Evolutionary conservation across 371 early-diverging fungal species (phyloP), one percentile per base, ranked within the genome.

Genomic region (Umbelopsis sp.): DNA sequence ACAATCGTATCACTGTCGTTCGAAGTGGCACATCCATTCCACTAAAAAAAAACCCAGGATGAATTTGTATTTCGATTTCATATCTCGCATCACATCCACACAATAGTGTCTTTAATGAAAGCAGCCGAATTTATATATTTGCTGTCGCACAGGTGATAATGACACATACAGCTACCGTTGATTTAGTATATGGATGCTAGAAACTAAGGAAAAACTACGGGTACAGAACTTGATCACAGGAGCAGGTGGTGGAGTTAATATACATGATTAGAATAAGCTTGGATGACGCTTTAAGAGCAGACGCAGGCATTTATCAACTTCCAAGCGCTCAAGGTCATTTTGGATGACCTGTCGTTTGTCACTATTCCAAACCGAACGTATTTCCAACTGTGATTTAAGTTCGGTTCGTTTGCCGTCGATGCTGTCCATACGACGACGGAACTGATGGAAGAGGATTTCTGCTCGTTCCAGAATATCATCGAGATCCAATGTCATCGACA

Each of bases 391-490:
- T 29, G 76, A 71, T 32, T 76, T 35, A 9, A 84, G 65, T n/a
- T 80, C 50, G 3, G 44, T n/a, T 29, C 67, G 63, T 50, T 80
- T 80, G 37, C 70, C 66, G 14, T 91, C 89, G 65, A 90, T 80
- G 22, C 86, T 83, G 16, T 76, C 67, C 10, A 87, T 80, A 35
- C 87, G 80, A 50, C 85, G 76, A 69, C 87, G 83, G 72, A 95
- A 90, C 68, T 91, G 89, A 63, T 89, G 83, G 71, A 88, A 95
- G 12, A 96, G 74, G 2, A 92, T 82, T 65, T 95, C 95, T 4
- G 96, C 93, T 14, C 91, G 85, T 70, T 89, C 81, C 14, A 97
- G 80, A 2, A 92, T 89, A n/a, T 86, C 84, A 37, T 91, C 88
- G 44, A 96, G 74, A 25, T 91, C 84, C 20, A 96, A 91, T 3